Conservation (phyloP, 768 basidiomycete species). For the Pleurotus cornucopiae region DNA sequence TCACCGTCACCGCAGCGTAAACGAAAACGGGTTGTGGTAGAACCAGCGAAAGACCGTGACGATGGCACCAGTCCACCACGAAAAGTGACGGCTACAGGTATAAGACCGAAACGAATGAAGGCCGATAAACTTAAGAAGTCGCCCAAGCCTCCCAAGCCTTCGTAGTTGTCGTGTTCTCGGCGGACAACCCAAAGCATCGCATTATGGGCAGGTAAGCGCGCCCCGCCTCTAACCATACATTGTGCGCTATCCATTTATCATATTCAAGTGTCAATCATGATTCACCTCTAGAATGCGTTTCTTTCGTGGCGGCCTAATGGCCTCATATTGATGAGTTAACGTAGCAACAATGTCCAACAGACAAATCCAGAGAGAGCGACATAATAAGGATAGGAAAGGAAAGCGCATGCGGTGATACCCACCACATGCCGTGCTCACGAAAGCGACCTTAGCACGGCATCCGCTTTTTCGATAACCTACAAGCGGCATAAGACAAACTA, state of each 20-base stretch:
- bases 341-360: slow-evolving; percentile 5
- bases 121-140: background rate
- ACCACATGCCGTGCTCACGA: slow-evolving; percentile 25
- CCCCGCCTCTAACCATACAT: too few species aligned
- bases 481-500: slow-evolving; percentile 5
- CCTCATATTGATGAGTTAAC: too few species aligned
- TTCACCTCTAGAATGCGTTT: too few species aligned
- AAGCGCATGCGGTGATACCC: too few species aligned
- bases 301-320: too few species aligned
- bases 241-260: too few species aligned
- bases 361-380: background rate
- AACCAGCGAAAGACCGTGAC: background rate
- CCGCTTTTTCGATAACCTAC: slow-evolving; percentile 66
- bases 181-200: too few species aligned
- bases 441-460: slow-evolving; percentile 57
- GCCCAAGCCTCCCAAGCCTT: background rate
- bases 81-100: background rate
- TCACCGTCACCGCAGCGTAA: background rate
- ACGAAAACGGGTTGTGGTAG: background rate
- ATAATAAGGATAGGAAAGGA: too few species aligned
- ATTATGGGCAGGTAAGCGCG: too few species aligned
- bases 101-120: background rate
- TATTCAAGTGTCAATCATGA: too few species aligned
- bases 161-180: too few species aligned
- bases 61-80: background rate